A percentile compares a stretch with the other conserved stretches of the same genome.
These are phyloP conservation scores for Taphrina deformans DNA, from an alignment of 1,139 yeast species.

Conservation along the genomic window DNA sequence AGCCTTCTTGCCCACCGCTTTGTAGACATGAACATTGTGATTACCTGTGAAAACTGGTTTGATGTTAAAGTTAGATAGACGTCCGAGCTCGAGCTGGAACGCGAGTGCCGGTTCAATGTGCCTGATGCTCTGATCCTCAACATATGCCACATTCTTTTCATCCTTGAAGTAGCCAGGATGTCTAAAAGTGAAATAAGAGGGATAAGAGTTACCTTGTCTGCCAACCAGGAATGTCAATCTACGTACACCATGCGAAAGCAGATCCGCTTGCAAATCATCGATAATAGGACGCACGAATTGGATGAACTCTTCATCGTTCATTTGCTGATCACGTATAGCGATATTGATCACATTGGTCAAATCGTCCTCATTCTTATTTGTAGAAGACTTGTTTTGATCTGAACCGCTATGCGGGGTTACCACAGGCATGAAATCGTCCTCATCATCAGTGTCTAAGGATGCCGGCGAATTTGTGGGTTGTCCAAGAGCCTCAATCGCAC, in stretches of 20 bases:
- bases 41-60: constrained; percentile 95
- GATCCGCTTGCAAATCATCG: constrained; percentile 66
- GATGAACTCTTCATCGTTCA: constrained; percentile 68
- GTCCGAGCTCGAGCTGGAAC: constrained; percentile 90
- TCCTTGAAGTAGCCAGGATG: constrained; percentile 72
- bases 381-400: background rate
- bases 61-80: constrained; percentile 90
- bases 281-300: constrained; percentile 63
- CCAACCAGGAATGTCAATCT: constrained; percentile 91
- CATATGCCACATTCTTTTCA: constrained; percentile 23
- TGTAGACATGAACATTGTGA: constrained; percentile 95
- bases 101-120: constrained; percentile 98
- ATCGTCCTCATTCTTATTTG: constrained; percentile 42
- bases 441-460: constrained; percentile 40
- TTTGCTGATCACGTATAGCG: constrained; percentile 67
- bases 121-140: constrained; percentile 80
- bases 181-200: constrained; percentile 91
- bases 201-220: constrained; percentile 78
- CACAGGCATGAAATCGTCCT: constrained; percentile 45
- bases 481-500: constrained; percentile 68
- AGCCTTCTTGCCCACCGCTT: constrained; percentile 91
- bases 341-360: constrained; percentile 80
- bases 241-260: constrained; percentile 57
- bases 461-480: constrained; percentile 50
- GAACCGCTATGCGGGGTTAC: constrained; percentile 41